phyloP scores from a whole-genome alignment of 805 yeast species.

The Cyberlindnera euphorbiae region DNA sequence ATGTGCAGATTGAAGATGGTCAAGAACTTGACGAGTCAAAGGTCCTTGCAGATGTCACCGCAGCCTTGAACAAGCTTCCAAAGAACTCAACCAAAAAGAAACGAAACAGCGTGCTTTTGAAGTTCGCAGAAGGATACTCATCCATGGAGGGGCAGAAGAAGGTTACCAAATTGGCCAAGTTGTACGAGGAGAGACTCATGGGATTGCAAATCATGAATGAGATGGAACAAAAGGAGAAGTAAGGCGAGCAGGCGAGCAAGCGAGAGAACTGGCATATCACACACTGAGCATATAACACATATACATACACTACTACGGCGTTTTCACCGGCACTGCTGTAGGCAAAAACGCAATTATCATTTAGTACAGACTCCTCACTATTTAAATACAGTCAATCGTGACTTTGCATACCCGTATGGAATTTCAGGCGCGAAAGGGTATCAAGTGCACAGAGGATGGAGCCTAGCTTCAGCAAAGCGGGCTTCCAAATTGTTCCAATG shows the following conservation, averaged over 20 bases:
- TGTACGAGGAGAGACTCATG: slow-evolving; percentile 54
- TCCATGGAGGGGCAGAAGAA: slow-evolving; percentile 38
- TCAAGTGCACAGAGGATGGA: too few relatives aligned
- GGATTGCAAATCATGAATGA: slow-evolving; percentile 34
- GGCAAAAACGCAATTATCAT: too few relatives aligned
- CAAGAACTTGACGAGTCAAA: slow-evolving; percentile 8
- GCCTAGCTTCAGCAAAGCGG: too few relatives aligned
- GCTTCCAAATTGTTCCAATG: too few relatives aligned
- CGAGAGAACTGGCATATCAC: not conserved
- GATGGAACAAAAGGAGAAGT: slow-evolving; percentile 18
- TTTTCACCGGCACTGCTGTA: too few relatives aligned
- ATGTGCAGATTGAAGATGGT: too few relatives aligned
- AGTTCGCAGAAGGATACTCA: slow-evolving; percentile 28
- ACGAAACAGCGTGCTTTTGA: slow-evolving; percentile 13
- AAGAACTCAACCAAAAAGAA: slow-evolving; percentile 7
- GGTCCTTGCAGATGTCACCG: slow-evolving; percentile 22
- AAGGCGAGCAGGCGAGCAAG: not conserved
- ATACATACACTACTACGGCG: not conserved
- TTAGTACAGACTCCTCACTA: too few relatives aligned
- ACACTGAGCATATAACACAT: not conserved
- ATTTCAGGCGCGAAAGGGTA: too few relatives aligned
- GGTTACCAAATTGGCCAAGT: slow-evolving; percentile 57
- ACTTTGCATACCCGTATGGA: too few relatives aligned
- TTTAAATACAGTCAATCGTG: too few relatives aligned
- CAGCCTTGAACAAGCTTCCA: slow-evolving; percentile 18